phyloP scores from a whole-genome alignment of 768 basidiomycete genomes.

The Neoboletus brunneissimus region DNA sequence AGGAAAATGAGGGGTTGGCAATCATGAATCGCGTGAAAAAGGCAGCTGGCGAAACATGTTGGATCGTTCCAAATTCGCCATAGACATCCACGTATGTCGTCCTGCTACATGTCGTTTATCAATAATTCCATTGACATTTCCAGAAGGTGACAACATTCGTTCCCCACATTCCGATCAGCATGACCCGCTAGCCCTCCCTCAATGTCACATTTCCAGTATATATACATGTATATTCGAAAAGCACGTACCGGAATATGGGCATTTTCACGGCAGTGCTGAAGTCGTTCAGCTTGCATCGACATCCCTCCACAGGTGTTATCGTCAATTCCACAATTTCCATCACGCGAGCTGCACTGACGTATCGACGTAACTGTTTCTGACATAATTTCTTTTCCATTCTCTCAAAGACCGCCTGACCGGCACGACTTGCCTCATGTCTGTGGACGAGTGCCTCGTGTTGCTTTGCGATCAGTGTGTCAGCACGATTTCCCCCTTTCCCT shows the following conservation, averaged over 20 bases:
- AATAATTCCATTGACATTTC: background rate
- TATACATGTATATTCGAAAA: background rate
- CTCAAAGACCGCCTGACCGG: background rate
- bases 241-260: background rate
- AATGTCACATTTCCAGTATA: background rate
- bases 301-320: background rate
- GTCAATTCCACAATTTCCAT: background rate
- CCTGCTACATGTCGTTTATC: background rate
- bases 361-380: background rate
- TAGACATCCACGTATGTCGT: conserved; percentile 21
- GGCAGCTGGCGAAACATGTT: conserved; percentile 64
- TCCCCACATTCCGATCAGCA: background rate
- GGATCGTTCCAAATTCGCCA: conserved; percentile 21
- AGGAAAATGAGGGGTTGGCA: conserved; percentile 82
- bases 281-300: background rate
- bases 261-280: background rate
- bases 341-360: background rate
- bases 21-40: conserved; percentile 94
- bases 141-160: background rate
- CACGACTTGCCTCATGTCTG: conserved; percentile 9
- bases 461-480: background rate
- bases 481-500: background rate
- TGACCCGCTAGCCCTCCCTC: background rate
- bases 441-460: conserved; percentile 13
- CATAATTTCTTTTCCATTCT: background rate